phyloP scores from a whole-genome alignment of 1,284 basidiomycete species.

The Rhodofomes roseus region DNA sequence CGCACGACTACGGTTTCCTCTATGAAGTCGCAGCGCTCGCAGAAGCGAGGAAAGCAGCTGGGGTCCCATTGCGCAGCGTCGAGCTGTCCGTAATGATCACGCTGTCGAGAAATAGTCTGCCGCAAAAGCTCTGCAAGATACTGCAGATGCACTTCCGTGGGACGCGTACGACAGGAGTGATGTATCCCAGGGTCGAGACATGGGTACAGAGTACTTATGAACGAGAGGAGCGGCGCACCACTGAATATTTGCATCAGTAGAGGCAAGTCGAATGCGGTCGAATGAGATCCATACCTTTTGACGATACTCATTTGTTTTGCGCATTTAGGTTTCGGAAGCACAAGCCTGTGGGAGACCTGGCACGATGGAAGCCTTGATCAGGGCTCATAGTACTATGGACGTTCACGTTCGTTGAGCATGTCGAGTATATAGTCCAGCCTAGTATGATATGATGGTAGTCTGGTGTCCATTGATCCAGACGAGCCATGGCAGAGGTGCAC shows the following conservation, averaged over 20 bases:
- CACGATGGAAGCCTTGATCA: too few species aligned
- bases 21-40: not conserved
- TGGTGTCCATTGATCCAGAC: too few species aligned
- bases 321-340: too few species aligned
- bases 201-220: not conserved
- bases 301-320: too few species aligned
- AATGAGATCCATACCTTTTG: too few species aligned
- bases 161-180: not conserved
- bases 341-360: too few species aligned
- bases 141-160: not conserved
- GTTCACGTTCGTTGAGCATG: too few species aligned
- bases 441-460: too few species aligned
- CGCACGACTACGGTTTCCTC: not conserved
- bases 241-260: not conserved
- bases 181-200: not conserved
- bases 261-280: too few species aligned
- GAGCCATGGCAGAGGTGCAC: too few species aligned
- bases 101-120: not conserved
- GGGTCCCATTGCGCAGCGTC: not conserved
- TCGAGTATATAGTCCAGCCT: too few species aligned
- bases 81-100: not conserved
- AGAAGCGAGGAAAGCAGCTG: not conserved
- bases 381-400: too few species aligned
- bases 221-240: not conserved
- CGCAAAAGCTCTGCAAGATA: not conserved